These are phyloP conservation scores for Fonsecaea nubica DNA, from an alignment of 2,329 filamentous ascomycete species.

Conservation along the genomic window DNA sequence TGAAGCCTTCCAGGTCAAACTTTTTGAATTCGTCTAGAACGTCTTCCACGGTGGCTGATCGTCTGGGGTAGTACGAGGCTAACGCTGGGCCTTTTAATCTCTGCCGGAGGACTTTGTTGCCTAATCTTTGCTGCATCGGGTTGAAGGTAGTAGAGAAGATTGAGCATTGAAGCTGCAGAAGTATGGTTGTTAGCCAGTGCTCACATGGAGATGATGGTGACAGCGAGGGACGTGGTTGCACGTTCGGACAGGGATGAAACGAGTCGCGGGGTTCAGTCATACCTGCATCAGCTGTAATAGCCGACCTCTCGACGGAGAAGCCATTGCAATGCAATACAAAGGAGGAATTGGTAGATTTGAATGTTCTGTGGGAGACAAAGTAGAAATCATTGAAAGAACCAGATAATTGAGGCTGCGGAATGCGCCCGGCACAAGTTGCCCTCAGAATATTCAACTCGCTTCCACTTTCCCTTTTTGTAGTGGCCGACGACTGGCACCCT, in stretches of 20 bases:
- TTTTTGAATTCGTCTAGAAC: slow-evolving; percentile 71
- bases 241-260: neutral
- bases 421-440: slow-evolving; percentile 24
- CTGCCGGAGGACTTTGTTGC: slow-evolving; percentile 91
- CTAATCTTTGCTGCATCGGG: slow-evolving; percentile 78
- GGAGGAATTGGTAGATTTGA: slow-evolving; percentile 4
- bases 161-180: slow-evolving; percentile 79
- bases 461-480: slow-evolving; percentile 14
- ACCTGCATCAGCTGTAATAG: slow-evolving; percentile 39
- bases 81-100: slow-evolving; percentile 82
- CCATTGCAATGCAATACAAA: slow-evolving; percentile 30
- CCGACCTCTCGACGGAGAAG: slow-evolving; percentile 34
- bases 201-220: neutral
- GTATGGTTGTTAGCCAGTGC: neutral
- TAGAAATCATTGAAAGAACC: slow-evolving; percentile 1
- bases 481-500: neutral
- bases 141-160: slow-evolving; percentile 94
- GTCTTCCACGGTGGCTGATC: slow-evolving; percentile 73
- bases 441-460: neutral
- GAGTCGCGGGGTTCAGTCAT: neutral
- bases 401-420: slow-evolving; percentile 2
- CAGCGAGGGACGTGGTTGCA: neutral
- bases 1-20: slow-evolving; percentile 69
- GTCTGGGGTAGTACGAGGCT: slow-evolving; percentile 86
- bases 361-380: slow-evolving; percentile 5